Conservation (phyloP, 768 basidiomycete species). For the Heimioporus sp. region DNA sequence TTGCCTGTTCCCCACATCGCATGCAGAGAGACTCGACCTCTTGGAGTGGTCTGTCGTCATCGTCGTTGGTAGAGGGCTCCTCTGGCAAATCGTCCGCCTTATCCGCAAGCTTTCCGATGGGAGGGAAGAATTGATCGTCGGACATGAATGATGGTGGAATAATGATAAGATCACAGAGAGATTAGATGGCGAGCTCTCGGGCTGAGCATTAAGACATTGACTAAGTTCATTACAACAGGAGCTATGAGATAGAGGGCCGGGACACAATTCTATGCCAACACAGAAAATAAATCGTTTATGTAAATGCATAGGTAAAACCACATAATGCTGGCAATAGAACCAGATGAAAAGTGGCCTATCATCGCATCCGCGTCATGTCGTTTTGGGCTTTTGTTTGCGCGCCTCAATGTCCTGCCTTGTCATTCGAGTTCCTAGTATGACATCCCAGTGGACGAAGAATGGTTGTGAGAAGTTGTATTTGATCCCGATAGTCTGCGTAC, state of each 20-base stretch:
- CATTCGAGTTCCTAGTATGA: constrained; percentile 79
- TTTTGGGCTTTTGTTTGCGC: constrained; percentile 41
- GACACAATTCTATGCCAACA: too few species aligned
- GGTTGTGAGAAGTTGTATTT: constrained; percentile 96
- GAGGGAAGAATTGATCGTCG: constrained; percentile 47
- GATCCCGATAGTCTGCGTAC: constrained; percentile 58
- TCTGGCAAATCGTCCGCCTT: constrained; percentile 37
- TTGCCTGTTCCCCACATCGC: constrained; percentile 87
- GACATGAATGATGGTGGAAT: constrained; percentile 17
- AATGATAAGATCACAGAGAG: not conserved
- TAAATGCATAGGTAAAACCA: not conserved
- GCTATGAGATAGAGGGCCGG: not conserved
- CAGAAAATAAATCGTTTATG: not conserved
- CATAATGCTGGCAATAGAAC: not conserved
- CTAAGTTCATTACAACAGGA: constrained; percentile 23
- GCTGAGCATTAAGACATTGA: constrained; percentile 8
- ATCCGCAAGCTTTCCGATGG: constrained; percentile 54
- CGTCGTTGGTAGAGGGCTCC: constrained; percentile 26
- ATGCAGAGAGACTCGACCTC: constrained; percentile 93
- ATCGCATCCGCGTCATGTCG: constrained; percentile 2
- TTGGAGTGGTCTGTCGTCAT: constrained; percentile 56
- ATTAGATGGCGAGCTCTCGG: not conserved
- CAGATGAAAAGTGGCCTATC: not conserved
- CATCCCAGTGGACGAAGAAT: constrained; percentile 95
- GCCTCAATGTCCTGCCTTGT: constrained; percentile 63